Conservation (phyloP, 23 red algal genomes). For the Agarophyton chilense region DNA sequence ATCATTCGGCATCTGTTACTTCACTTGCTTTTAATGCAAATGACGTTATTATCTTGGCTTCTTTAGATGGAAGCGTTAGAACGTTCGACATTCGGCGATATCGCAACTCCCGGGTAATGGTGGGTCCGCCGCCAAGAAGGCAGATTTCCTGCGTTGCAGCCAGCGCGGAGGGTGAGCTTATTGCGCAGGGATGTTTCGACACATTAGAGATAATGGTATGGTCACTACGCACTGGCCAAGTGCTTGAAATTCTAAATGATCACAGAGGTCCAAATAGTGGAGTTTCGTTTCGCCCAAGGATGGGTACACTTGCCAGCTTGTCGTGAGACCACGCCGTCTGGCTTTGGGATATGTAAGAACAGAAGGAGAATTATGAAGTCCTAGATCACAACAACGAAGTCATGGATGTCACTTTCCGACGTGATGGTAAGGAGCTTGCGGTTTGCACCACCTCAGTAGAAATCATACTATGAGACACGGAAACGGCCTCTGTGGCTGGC, state of each 20-base stretch:
- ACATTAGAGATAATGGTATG: constrained; percentile 92
- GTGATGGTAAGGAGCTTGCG: constrained; percentile 86
- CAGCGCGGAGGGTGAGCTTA: constrained; percentile 78
- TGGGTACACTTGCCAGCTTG: constrained; percentile 71
- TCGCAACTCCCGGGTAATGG: constrained; percentile 86
- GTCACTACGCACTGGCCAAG: constrained; percentile 86
- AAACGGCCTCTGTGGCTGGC: constrained; percentile 50
- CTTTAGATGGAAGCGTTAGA: constrained; percentile 93
- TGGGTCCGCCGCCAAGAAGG: constrained; percentile 67
- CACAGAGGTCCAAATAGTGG: constrained; percentile 78
- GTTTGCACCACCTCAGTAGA: constrained; percentile 73
- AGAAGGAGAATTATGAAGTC: constrained; percentile 60
- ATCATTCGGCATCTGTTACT: constrained; percentile 79
- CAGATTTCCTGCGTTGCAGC: constrained; percentile 88
- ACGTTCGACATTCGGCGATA: constrained; percentile 90
- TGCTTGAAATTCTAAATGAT: constrained; percentile 86
- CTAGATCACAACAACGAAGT: constrained; percentile 90
- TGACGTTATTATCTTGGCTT: constrained; percentile 84
- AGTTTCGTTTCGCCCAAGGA: constrained; percentile 59
- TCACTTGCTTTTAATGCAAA: constrained; percentile 79
- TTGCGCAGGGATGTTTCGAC: constrained; percentile 87
- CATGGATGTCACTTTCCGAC: constrained; percentile 82
- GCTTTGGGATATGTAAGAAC: constrained; percentile 91
- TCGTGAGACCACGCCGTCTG: constrained; percentile 97
- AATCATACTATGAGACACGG: constrained; percentile 82